Evolutionary conservation across 306 rosid genomes (phyloP), one percentile per base, ranked within the genome.

Genomic region (Amphicarpaea edgeworthii): DNA sequence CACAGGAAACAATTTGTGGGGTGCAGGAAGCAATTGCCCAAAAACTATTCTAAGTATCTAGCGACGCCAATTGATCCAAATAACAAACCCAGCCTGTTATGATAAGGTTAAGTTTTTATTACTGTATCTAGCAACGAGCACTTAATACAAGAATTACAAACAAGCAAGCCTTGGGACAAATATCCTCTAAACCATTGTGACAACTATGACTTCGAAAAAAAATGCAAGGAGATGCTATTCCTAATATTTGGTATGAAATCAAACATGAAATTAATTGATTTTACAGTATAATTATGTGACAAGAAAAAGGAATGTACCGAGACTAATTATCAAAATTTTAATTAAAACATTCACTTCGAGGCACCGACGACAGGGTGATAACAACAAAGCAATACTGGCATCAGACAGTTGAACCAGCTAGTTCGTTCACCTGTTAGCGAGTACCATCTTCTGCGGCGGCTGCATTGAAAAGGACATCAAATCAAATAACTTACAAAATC

Each of bases 381-480:
- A 20, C 83, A 77, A 73, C 71, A 61, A 17, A 19, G 74, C 42
- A 21, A 68, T 55, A 67, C 75, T 45, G 71, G 40, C 68, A 47
- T 57, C 83, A 88, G 68, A 78, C 84, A 77, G 74, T 55, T 49
- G 83, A 51, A 23, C 67, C 62, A 41, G 73, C 69, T 70, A 86
- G 88, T 77, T 84, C 89, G 70, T 87, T 87, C 26, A 69, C 75
- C 81, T 69, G 79, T 38, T 14, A 15, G 70, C 78, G 15, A 76
- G 77, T 81, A 77, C 85, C n/a, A 77, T 85, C 73, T 84, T 66
- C 46, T 84, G 93, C 47, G 98, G 96, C 59, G 76, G 82, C 90
- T 85, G 86, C 84, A 85, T 74, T 55, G 75, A 40, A 64, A 14
- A 23, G 40, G 59, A 77, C 61, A 61, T n/a, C 3, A 71, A 42